Evolutionary conservation across 768 basidiomycete genomes (phyloP).

Genomic region (Leccinum pellstonianum): DNA sequence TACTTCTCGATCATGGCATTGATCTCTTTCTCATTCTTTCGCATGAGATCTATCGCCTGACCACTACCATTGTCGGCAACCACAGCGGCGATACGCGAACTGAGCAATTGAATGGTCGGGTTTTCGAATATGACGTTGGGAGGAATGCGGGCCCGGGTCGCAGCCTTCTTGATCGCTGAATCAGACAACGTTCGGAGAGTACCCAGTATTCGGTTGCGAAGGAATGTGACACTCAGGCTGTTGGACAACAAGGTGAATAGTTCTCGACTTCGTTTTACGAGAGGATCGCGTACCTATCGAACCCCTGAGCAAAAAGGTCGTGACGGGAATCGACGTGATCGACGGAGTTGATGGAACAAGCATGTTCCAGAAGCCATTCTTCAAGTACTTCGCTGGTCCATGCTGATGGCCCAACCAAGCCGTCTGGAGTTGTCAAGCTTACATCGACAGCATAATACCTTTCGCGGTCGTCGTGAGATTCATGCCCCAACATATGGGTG

Average conservation of each 20-base stretch:
- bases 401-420: constrained; percentile 20
- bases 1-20: constrained; percentile 43
- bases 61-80: constrained; percentile 1
- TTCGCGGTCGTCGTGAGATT: background rate
- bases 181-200: constrained; percentile 33
- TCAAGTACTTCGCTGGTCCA: constrained; percentile 26
- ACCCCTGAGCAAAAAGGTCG: constrained; percentile 37
- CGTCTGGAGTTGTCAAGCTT: constrained; percentile 17
- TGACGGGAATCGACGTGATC: constrained; percentile 4
- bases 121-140: constrained; percentile 37
- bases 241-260: background rate
- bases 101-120: constrained; percentile 40
- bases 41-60: background rate
- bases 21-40: constrained; percentile 27
- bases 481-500: background rate
- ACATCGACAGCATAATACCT: constrained; percentile 37
- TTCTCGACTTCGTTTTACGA: background rate
- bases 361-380: constrained; percentile 32
- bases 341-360: constrained; percentile 9
- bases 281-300: constrained; percentile 35
- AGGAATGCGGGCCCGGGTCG: constrained; percentile 20
- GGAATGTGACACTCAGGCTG: constrained; percentile 33
- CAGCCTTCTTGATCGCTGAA: constrained; percentile 27
- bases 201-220: constrained; percentile 25
- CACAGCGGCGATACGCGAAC: constrained; percentile 21